Percentiles rank a stretch among this genome's conserved stretches.
phyloP scores from a whole-genome alignment of 805 yeast species.

The Limtongia smithiae region DNA sequence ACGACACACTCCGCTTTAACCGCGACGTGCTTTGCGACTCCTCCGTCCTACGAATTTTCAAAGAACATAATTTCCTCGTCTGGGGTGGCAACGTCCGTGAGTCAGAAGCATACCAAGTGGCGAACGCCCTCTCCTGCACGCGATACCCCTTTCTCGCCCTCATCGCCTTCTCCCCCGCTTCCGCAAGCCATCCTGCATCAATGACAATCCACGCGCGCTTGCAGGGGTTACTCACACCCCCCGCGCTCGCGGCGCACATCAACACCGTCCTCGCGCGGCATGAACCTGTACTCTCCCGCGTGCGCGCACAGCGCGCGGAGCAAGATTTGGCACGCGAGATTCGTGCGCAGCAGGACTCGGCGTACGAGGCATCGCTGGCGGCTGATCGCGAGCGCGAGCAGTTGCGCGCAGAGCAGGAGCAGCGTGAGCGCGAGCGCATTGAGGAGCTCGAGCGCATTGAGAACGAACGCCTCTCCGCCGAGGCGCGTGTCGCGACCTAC shows the following conservation, averaged over 20 bases:
- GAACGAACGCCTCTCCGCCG: constrained; percentile 28
- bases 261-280: constrained; percentile 51
- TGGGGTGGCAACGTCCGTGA: constrained; percentile 90
- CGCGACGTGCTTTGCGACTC: constrained; percentile 52
- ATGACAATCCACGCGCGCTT: constrained; percentile 57
- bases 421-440: constrained; percentile 26
- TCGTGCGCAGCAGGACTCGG: constrained; percentile 69
- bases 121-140: constrained; percentile 67
- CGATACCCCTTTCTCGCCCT: constrained; percentile 80
- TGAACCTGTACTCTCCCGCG: constrained; percentile 55
- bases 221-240: constrained; percentile 53
- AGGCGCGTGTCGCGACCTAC: constrained; percentile 39
- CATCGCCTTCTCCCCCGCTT: constrained; percentile 40
- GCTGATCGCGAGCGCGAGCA: constrained; percentile 58
- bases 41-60: constrained; percentile 47
- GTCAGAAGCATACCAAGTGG: constrained; percentile 79
- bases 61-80: constrained; percentile 52
- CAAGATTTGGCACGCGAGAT: constrained; percentile 53
- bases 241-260: constrained; percentile 45
- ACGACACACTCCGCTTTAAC: constrained; percentile 53
- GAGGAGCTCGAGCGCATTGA: constrained; percentile 17
- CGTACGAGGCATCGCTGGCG: constrained; percentile 66
- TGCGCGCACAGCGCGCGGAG: constrained; percentile 63
- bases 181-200: constrained; percentile 24
- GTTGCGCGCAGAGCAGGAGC: constrained; percentile 30